Evolutionary conservation across 495 filamentous ascomycete species (phyloP), one percentile per base, ranked within the genome.

Genomic region (Neurospora sp.): DNA sequence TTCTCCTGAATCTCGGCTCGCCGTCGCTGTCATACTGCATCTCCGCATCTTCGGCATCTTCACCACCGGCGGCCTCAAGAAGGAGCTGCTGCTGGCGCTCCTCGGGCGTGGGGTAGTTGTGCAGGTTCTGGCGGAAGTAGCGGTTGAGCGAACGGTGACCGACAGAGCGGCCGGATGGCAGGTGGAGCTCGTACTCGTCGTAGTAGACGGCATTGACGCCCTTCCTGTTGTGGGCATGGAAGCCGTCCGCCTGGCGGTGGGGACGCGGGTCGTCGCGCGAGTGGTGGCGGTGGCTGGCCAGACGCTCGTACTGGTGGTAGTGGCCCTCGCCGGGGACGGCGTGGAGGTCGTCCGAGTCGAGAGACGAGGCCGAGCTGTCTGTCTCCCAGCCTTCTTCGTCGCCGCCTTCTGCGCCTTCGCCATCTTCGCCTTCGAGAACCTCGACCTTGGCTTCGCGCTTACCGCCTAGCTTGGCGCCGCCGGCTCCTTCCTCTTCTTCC

Each of bases 81-180:
- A 88, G 88, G 71, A 85, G 74, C 80, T 84, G 80, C 83, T 88
- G 84, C 78, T 86, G 82, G 61, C 87, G 88, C 79, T 96, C 94
- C 18, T 88, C 88, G 0, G 88, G 81, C 6, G 90, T 88, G 4
- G 92, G 93, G 82, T 96, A 88, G 80, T 86, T 91, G 84, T 93
- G 91, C 41, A 98, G 84, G 82, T 98, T 98, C 83, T 99, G 96
- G 69, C 93, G 91, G 82, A 89, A 99, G 82, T 97, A 98, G 70
- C 86, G 88, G 73, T 91, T 89, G 18, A 97, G 84, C 9, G 92
- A 94, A 71, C 96, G 89, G 80, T 98, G 96, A 53, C 96, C 96
- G 42, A 94, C 94, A n/a, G 91, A 91, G 72, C 91, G 89, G 40
- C 96, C 96, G 20, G 91, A 92, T 3, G 95, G 95, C n/a, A 99